Evolutionary conservation across 352 stramenopile genomes (phyloP), one percentile per base, ranked within the genome.

Genomic region (Phytophthora fragariae): DNA sequence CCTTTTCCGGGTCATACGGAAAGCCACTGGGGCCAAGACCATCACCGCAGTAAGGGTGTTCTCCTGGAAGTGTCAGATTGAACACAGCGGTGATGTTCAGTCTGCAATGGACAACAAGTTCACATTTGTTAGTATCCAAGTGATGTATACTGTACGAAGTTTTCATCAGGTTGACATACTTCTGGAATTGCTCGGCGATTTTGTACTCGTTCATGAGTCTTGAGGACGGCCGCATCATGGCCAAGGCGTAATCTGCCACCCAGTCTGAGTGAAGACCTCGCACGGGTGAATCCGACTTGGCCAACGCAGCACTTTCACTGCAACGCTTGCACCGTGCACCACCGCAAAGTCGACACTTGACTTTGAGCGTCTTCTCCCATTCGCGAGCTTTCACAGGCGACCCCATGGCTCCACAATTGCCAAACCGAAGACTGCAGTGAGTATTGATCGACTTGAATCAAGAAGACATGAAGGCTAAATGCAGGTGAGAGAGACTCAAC

Each of bases 1-100:
- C 87, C 10, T 72, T 92, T 52, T 98, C 92, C 1, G 92, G 92
- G 54, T 96, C 88, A 69, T 98, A 97, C 14, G 92, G 91, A 65
- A 98, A 98, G 2, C 91, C 90, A 46, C 83, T 94, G 7, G 71
- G 50, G 0, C 81, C 83, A 56, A 96, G 77, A 0, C 86, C 90
- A 52, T 97, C 91, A n/a, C 92, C 92, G 58, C 90, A 98, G 72
- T 96, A 94, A 3, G 92, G 92, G 37, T 98, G 91, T 68, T 98
- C 92, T n/a, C 92, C 92, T 8, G 92, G 90, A 29, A 97, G 80
- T 9, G 92, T 98, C n/a, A 98, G 74, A 62, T 98, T 98, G 68
- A 98, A 95, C 12, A 97, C 89, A 1, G 89, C 91, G 11, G 87
- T 92, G 60, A 98, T 93, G 24, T 82, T 84, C 31, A 94, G 65